phyloP scores from a whole-genome alignment of 2,329 filamentous ascomycete genomes.

The Ophiostoma tasmaniense region DNA sequence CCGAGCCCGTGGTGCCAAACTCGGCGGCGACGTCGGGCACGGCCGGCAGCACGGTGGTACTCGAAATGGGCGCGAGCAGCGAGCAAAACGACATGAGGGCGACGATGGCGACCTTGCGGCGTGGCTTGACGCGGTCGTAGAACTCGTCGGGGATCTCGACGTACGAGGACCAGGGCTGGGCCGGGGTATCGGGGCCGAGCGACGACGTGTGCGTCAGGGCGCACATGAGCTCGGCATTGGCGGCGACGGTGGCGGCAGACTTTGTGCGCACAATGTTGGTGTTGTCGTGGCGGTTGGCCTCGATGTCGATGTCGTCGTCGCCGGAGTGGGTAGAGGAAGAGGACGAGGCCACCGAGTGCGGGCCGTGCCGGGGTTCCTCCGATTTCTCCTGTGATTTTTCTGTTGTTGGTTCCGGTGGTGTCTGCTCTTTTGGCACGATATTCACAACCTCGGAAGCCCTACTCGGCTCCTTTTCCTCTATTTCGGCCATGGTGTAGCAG shows the following conservation, averaged over 20 bases:
- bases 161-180: conserved; percentile 26
- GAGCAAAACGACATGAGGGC: conserved; percentile 63
- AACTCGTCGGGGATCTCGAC: conserved; percentile 41
- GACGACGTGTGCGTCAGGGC: conserved; percentile 23
- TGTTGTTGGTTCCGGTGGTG: too few species aligned
- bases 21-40: conserved; percentile 56
- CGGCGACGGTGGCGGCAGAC: background rate
- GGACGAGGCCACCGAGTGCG: background rate
- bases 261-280: conserved; percentile 9
- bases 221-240: conserved; percentile 11
- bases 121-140: conserved; percentile 56
- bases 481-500: background rate
- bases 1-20: conserved; percentile 49
- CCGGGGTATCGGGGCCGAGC: conserved; percentile 22
- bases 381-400: too few species aligned
- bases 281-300: conserved; percentile 10
- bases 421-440: too few species aligned
- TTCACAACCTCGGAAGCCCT: too few species aligned
- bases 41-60: conserved; percentile 56
- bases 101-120: conserved; percentile 60
- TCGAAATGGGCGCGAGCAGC: conserved; percentile 64
- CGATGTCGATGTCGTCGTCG: conserved; percentile 1
- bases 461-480: background rate
- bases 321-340: background rate
- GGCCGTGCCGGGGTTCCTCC: background rate